Percentiles rank a stretch among this genome's conserved stretches.
phyloP scores from a whole-genome alignment of 2,329 filamentous ascomycete species.

The Neophaeococcomyces mojaviensis region DNA sequence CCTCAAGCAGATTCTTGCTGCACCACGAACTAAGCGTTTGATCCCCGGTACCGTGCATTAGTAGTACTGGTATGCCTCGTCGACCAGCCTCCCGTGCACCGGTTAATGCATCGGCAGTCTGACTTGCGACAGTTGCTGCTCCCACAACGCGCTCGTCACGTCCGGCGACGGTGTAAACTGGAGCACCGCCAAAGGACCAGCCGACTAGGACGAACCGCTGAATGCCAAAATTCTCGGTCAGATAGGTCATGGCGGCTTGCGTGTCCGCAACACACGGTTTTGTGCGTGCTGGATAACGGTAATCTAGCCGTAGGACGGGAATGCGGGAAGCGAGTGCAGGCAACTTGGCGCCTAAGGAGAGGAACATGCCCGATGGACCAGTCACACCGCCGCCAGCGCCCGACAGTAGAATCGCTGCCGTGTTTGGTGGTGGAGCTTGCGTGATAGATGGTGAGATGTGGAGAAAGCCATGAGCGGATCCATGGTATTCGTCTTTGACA shows the following conservation, averaged over 20 bases:
- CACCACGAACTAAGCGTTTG: conserved; percentile 28
- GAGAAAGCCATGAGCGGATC: conserved; percentile 26
- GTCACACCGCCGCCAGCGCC: conserved; percentile 33
- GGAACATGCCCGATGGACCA: conserved; percentile 36
- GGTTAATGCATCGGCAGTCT: conserved; percentile 29
- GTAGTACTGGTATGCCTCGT: conserved; percentile 25
- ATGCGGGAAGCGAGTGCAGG: conserved; percentile 31
- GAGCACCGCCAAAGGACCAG: conserved; percentile 38
- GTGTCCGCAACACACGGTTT: conserved; percentile 33
- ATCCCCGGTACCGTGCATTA: conserved; percentile 36
- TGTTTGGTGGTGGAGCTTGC: conserved; percentile 6
- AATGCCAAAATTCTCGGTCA: conserved; percentile 26
- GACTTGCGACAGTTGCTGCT: conserved; percentile 35
- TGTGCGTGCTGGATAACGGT: conserved; percentile 31
- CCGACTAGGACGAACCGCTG: conserved; percentile 35
- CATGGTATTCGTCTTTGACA: conserved; percentile 9
- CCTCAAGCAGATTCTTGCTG: conserved; percentile 30
- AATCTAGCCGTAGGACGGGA: conserved; percentile 36
- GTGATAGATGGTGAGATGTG: conserved; percentile 28
- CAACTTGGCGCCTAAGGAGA: conserved; percentile 36
- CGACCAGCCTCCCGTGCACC: conserved; percentile 23
- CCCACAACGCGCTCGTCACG: conserved; percentile 27
- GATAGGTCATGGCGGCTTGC: conserved; percentile 30
- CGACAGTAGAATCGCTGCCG: conserved; percentile 25
- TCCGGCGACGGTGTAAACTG: conserved; percentile 33